Percentiles rank a stretch among this genome's conserved stretches.
These are phyloP conservation scores for Epithemia pelagica DNA, from an alignment of 108 stramenopile genomes.

Conservation along the genomic window DNA sequence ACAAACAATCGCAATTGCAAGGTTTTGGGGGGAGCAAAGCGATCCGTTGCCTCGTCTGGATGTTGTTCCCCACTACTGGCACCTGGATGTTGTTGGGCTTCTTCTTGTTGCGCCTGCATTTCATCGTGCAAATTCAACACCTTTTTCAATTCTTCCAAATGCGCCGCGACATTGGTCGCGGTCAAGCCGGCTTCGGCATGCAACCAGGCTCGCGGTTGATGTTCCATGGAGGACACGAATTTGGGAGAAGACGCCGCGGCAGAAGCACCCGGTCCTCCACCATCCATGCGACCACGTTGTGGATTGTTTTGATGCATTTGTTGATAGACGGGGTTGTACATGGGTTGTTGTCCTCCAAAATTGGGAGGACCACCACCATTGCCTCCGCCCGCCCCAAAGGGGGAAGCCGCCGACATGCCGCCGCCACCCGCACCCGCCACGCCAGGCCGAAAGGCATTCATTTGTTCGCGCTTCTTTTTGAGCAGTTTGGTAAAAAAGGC, in stretches of 20 bases:
- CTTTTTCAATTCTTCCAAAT: neutral
- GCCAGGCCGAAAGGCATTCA: too few species aligned
- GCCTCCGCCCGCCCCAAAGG: too few species aligned
- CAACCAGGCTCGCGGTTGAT: neutral
- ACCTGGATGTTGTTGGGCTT: neutral
- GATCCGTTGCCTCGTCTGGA: neutral
- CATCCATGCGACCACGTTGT: neutral
- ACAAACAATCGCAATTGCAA: neutral
- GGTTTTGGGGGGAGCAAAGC: neutral
- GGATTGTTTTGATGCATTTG: neutral
- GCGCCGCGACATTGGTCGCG: neutral
- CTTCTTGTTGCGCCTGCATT: neutral
- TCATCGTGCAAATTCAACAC: neutral
- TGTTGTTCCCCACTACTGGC: neutral
- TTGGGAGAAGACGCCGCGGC: too few species aligned
- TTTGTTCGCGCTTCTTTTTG: constrained; percentile 1
- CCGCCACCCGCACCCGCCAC: too few species aligned
- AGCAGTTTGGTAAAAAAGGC: neutral
- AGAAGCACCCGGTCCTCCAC: too few species aligned
- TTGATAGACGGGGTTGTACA: neutral
- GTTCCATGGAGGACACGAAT: neutral
- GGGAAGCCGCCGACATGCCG: neutral
- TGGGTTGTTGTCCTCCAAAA: neutral
- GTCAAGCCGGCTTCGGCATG: neutral
- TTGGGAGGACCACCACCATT: neutral